phyloP scores from a whole-genome alignment of 805 yeast genomes.

The Lachancea thermotolerans region DNA sequence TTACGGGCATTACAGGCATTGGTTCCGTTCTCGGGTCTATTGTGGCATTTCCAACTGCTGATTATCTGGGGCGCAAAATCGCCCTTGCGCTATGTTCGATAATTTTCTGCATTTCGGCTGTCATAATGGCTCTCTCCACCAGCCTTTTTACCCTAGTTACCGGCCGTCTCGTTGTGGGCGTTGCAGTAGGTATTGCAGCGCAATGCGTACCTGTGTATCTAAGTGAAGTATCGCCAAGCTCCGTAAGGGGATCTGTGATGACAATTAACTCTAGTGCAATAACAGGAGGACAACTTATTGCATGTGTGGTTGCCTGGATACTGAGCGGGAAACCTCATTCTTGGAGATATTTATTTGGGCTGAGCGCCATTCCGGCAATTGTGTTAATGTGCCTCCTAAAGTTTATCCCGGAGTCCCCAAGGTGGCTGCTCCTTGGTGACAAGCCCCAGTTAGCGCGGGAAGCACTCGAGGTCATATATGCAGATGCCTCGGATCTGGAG shows the following conservation, averaged over 20 bases:
- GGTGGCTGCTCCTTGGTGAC: constrained; percentile 36
- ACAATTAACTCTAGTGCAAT: constrained; percentile 38
- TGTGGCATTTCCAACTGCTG: constrained; percentile 44
- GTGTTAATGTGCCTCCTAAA: constrained; percentile 33
- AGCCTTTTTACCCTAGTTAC: constrained; percentile 37
- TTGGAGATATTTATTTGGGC: constrained; percentile 37
- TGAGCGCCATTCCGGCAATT: constrained; percentile 38
- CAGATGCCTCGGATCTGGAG: constrained; percentile 37
- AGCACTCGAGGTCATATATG: constrained; percentile 40
- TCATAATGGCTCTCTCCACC: constrained; percentile 40
- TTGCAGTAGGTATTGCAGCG: constrained; percentile 67
- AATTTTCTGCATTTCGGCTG: constrained; percentile 41
- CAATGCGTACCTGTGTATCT: constrained; percentile 57
- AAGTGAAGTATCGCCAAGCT: constrained; percentile 44
- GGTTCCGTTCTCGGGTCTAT: constrained; percentile 52
- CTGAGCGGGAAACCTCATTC: constrained; percentile 12
- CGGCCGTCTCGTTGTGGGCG: constrained; percentile 62
- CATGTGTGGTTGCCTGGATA: constrained; percentile 35
- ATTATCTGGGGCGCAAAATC: constrained; percentile 39
- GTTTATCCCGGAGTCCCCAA: constrained; percentile 47
- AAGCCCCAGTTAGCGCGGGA: constrained; percentile 33
- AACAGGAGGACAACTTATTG: constrained; percentile 46
- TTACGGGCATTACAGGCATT: constrained; percentile 42
- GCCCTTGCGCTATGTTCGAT: constrained; percentile 39
- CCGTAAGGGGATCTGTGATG: constrained; percentile 34